phyloP scores from a whole-genome alignment of 371 early-diverging fungal species.

The Mucor saturninus region DNA sequence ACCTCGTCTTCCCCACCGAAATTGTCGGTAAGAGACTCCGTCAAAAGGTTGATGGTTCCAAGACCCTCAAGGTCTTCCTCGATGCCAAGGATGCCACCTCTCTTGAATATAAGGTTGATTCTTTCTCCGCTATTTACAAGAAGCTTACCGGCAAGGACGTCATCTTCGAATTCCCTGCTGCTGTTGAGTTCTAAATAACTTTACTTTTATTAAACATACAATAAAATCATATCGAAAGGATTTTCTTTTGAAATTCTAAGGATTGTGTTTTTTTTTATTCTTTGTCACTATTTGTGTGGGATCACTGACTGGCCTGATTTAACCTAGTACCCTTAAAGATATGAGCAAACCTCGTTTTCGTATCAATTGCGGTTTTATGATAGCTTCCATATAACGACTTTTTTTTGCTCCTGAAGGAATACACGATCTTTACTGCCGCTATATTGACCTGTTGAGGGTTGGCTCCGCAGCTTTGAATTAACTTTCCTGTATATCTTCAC shows the following conservation, averaged over 20 bases:
- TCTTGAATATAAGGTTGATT: slow-evolving; percentile 97
- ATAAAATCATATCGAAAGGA: not conserved
- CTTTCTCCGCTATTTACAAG: slow-evolving; percentile 95
- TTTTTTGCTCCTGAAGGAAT: too few species aligned
- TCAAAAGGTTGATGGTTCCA: slow-evolving; percentile 94
- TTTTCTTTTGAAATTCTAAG: not conserved
- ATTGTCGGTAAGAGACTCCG: slow-evolving; percentile 98
- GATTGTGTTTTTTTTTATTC: too few species aligned
- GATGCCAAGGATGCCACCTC: slow-evolving; percentile 97
- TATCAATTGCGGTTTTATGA: too few species aligned
- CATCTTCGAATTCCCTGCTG: slow-evolving; percentile 92
- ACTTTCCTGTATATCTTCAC: too few species aligned
- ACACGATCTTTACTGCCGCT: too few species aligned
- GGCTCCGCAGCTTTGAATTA: too few species aligned
- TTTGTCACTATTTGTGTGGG: too few species aligned
- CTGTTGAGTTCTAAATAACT: slow-evolving; percentile 33
- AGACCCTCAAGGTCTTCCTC: slow-evolving; percentile 93
- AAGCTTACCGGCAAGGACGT: slow-evolving; percentile 97
- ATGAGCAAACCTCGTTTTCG: too few species aligned
- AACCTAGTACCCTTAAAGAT: too few species aligned
- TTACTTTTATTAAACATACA: slow-evolving; percentile 2
- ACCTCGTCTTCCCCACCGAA: slow-evolving; percentile 97
- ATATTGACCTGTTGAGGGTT: too few species aligned
- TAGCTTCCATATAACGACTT: too few species aligned
- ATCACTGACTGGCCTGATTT: too few species aligned